Evolutionary conservation across 2,329 filamentous ascomycete genomes (phyloP), one percentile per base, ranked within the genome.

Genomic region (Diplodia corticola): DNA sequence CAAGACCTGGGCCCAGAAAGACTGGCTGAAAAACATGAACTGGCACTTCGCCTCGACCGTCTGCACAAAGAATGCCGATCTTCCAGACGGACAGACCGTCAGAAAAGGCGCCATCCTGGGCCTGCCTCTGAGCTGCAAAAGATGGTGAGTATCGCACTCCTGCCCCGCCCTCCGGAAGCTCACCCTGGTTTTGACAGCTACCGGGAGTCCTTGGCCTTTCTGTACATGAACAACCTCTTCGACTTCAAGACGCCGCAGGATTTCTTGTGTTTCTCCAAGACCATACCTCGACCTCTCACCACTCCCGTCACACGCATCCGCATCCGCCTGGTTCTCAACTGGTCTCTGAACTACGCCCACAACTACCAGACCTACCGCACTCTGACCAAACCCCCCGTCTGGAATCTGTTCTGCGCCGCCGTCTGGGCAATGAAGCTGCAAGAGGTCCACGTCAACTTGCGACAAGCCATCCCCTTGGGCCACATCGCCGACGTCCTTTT

Each of bases 181-280:
- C 12, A 57, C 35, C 3, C 3, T 15, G 10, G 2, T n/a, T 24
- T 17, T 13, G 22, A 10, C n/a, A 67, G 65, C 26, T 68, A 70
- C 40, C 13, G 35, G 6, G 67, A 70, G 37, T 50, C 66, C 26
- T 33, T 57, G 12, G 7, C 30, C 1, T 22, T 67, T 15, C 46
- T 69, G 2, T 70, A 67, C 46, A n/a, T 44, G 17, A 64, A 24
- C n/a, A 70, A 64, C 48, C 64, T 35, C 15, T 68, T 69, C 48
- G 63, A 48, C 7, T 68, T 69, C 44, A 65, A 49, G 50, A 49
- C 66, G 15, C 46, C 65, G 13, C 59, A 61, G 22, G 57, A 64
- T 22, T 35, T 68, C 22, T 15, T 33, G 12, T 46, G 54, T 20
- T 61, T 69, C 44, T 26, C n/a, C 3, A 12, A 9, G 3, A 5